These are phyloP conservation scores for Hypoxylon cercidicola DNA, from an alignment of 495 filamentous ascomycete species.

Conservation along the genomic window DNA sequence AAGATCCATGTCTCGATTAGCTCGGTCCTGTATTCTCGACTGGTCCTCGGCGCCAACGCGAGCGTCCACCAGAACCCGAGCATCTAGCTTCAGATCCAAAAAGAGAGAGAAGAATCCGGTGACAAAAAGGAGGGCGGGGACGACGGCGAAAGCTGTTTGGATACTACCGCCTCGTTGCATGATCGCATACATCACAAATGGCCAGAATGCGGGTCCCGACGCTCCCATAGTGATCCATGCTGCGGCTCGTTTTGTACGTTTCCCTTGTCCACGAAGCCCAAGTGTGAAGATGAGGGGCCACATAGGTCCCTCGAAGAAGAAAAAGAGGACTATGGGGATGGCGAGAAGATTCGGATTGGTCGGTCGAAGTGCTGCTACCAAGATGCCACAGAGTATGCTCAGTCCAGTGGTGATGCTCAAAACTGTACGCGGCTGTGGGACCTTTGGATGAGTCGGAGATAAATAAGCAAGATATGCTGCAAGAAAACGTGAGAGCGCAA, in stretches of 20 bases:
- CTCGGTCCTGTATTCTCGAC: slow-evolving; percentile 43
- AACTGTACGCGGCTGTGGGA: slow-evolving; percentile 64
- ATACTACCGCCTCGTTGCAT: slow-evolving; percentile 43
- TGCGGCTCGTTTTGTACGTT: slow-evolving; percentile 74
- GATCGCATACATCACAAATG: slow-evolving; percentile 66
- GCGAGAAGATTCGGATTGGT: slow-evolving; percentile 63
- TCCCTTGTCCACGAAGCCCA: slow-evolving; percentile 74
- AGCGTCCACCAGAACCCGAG: slow-evolving; percentile 51
- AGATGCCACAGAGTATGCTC: slow-evolving; percentile 55
- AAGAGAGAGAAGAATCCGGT: slow-evolving; percentile 52
- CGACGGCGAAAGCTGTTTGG: slow-evolving; percentile 49
- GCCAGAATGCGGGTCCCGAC: slow-evolving; percentile 73
- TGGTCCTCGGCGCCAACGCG: slow-evolving; percentile 43
- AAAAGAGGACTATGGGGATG: slow-evolving; percentile 68
- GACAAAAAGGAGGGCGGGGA: slow-evolving; percentile 48
- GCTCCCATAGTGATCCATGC: slow-evolving; percentile 73
- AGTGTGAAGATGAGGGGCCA: slow-evolving; percentile 79
- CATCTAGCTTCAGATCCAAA: slow-evolving; percentile 50
- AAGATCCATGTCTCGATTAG: slow-evolving; percentile 45
- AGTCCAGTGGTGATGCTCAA: slow-evolving; percentile 58
- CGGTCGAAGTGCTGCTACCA: slow-evolving; percentile 60
- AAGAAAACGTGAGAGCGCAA: slow-evolving; percentile 60
- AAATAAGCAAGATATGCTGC: slow-evolving; percentile 61
- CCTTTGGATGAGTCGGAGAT: slow-evolving; percentile 57
- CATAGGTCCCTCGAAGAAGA: slow-evolving; percentile 75